Conservation (phyloP, 345 rosid genomes). For the Clausena lansium region DNA sequence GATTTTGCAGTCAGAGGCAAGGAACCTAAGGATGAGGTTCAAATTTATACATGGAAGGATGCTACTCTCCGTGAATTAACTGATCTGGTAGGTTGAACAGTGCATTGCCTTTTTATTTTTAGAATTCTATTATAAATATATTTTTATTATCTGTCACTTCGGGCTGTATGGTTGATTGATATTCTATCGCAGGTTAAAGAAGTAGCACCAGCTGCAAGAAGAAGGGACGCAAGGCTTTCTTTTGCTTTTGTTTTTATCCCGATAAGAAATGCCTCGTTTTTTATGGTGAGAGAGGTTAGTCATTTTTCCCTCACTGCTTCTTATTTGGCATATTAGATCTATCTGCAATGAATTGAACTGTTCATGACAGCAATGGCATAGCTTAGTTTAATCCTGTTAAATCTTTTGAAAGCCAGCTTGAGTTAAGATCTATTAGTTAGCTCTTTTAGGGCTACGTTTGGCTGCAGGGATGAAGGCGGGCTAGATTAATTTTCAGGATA, state of each 20-base stretch:
- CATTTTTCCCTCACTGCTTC: not conserved
- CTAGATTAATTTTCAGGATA: no score
- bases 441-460: no score
- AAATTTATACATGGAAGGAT: slow-evolving; percentile 96
- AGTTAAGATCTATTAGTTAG: not conserved
- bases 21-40: slow-evolving; percentile 97
- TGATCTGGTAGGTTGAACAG: slow-evolving; percentile 57
- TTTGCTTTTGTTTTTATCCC: slow-evolving; percentile 93
- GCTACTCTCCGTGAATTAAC: slow-evolving; percentile 87
- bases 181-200: slow-evolving; percentile 65
- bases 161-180: not conserved
- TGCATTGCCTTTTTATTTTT: not conserved
- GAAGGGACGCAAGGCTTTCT: slow-evolving; percentile 83
- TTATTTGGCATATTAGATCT: not conserved
- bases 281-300: slow-evolving; percentile 67
- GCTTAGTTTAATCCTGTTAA: not conserved
- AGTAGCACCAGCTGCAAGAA: slow-evolving; percentile 87
- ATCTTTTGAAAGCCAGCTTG: not conserved
- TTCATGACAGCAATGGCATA: not conserved
- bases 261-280: slow-evolving; percentile 75
- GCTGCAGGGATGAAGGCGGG: no score
- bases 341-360: not conserved
- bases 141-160: not conserved
- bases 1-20: slow-evolving; percentile 95
- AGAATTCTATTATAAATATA: not conserved